Percentiles rank a stretch among this genome's conserved stretches.
These are phyloP conservation scores for Ascochyta clinopodiicola DNA, from an alignment of 2,329 filamentous ascomycete genomes.

Conservation along the genomic window DNA sequence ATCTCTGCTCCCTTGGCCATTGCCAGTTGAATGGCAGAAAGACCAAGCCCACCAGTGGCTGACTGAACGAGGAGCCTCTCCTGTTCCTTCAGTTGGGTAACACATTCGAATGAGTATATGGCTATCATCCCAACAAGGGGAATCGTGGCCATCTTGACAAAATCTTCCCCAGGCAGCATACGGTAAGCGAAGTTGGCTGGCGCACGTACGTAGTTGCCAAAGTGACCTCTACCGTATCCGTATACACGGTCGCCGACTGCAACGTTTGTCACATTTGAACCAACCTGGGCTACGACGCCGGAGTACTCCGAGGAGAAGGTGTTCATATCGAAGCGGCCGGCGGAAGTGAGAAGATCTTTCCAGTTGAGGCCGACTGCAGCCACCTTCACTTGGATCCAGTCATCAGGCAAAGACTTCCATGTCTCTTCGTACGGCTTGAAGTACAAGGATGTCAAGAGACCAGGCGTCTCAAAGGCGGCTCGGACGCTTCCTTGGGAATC, in stretches of 20 bases:
- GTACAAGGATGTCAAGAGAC: constrained; percentile 28
- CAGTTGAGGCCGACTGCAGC: constrained; percentile 27
- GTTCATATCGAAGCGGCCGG: constrained; percentile 25
- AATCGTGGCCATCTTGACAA: constrained; percentile 16
- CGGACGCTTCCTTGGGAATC: background rate
- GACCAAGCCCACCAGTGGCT: constrained; percentile 26
- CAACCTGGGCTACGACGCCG: constrained; percentile 21
- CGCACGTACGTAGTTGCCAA: constrained; percentile 26
- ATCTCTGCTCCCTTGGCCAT: constrained; percentile 22
- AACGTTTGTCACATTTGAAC: constrained; percentile 16
- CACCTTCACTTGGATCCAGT: constrained; percentile 26
- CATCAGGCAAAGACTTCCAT: constrained; percentile 16
- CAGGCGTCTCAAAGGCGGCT: constrained; percentile 8
- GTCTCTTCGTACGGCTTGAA: constrained; percentile 21
- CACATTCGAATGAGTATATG: constrained; percentile 10
- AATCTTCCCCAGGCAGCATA: constrained; percentile 15
- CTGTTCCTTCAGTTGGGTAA: constrained; percentile 13
- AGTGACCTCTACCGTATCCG: constrained; percentile 28
- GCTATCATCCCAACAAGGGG: constrained; percentile 13
- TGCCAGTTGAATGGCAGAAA: constrained; percentile 15
- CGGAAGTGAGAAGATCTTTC: constrained; percentile 23
- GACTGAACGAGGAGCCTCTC: constrained; percentile 17
- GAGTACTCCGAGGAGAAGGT: constrained; percentile 21
- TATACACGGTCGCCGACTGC: constrained; percentile 26
- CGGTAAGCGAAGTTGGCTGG: constrained; percentile 10